Conservation (phyloP, 1,139 yeast species). For the Yamadazyma dendronema region DNA sequence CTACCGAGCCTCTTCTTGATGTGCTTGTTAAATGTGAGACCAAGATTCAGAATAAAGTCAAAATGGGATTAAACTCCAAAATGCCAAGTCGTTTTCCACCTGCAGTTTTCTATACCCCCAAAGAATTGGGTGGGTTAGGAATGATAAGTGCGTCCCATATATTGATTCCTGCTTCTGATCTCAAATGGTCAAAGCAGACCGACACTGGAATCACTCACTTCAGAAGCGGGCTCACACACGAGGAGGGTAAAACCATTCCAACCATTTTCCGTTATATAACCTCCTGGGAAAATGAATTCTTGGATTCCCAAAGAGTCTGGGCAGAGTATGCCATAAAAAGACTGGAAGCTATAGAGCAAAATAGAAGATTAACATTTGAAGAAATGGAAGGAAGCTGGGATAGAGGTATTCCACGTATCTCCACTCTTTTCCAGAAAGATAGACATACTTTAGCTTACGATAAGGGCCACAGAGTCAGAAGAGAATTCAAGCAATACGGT, state of each 20-base stretch:
- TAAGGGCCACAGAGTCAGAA: conserved; percentile 85
- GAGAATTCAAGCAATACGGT: conserved; percentile 73
- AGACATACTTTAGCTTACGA: conserved; percentile 94
- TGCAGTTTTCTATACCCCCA: conserved; percentile 96
- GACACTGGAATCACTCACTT: conserved; percentile 94
- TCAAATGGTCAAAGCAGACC: conserved; percentile 89
- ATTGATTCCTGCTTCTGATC: conserved; percentile 88
- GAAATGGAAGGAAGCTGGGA: conserved; percentile 96
- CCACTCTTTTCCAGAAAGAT: conserved; percentile 92
- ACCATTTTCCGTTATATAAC: conserved; percentile 90
- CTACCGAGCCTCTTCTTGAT: conserved; percentile 78
- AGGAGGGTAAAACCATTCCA: conserved; percentile 81
- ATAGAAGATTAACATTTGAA: conserved; percentile 84
- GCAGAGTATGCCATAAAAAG: conserved; percentile 92
- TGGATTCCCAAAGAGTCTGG: conserved; percentile 97
- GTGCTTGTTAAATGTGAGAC: conserved; percentile 89
- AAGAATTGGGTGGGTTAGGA: conserved; percentile 95
- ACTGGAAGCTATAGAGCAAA: conserved; percentile 82
- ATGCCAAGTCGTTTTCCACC: conserved; percentile 99
- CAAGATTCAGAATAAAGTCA: conserved; percentile 89
- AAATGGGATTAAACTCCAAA: conserved; percentile 92
- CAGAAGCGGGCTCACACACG: conserved; percentile 88
- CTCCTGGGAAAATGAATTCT: conserved; percentile 95
- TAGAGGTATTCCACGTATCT: conserved; percentile 92
- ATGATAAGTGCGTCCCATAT: conserved; percentile 98